Base-by-base conservation (phyloP, 1,139 yeast species). In the Hansenula anomala region DNA sequence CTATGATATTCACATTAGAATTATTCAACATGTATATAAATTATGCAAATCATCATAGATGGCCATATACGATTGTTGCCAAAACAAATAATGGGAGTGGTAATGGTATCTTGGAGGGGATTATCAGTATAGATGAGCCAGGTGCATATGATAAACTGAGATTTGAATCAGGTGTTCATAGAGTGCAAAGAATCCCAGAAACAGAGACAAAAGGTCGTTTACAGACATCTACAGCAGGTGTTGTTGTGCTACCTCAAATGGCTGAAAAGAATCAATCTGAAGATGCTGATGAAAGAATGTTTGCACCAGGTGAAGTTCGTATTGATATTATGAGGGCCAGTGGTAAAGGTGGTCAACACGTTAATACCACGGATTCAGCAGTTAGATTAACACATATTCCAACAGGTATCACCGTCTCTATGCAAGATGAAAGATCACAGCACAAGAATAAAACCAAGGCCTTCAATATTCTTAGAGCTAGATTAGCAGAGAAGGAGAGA, bases 331-430 rank as follows among this genome's bases (percentile, higher is more conserved):
- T 90, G 97, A 71, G 98, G 53, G 88, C 98, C 0, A 80, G 96
- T 39, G 99, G 98, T 4, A 85, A 95, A 48, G 99, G 99, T 40
- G 99, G 99, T 0, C 99, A 92, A 63, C 98, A 94, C 58, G 99
- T 92, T 35, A 92, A 94, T 58, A 92, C 97, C 16, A 92, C 98
- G 0, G 98, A 92, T 59, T 88, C 97, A 1, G 99, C 98, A 0
- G 97, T 92, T 16, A 72, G 98, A 52, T 66, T 94, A 28, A 89
- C 94, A 0, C 99, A 92, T 63, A 69, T 84, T 16, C 97, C 98
- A 3, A 81, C 96, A 0, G 97, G 97, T 4, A 79, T 88, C 33
- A 81, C 79, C 13, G 96, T 92, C 4, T 72, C 80, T 40, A 95
- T 92, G 69, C 98, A 94, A 59, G 97, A 92, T 57, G 96, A 89